Evolutionary conservation across 106 monocot genomes (phyloP).

Genomic region (Phalaenopsis equestris): DNA sequence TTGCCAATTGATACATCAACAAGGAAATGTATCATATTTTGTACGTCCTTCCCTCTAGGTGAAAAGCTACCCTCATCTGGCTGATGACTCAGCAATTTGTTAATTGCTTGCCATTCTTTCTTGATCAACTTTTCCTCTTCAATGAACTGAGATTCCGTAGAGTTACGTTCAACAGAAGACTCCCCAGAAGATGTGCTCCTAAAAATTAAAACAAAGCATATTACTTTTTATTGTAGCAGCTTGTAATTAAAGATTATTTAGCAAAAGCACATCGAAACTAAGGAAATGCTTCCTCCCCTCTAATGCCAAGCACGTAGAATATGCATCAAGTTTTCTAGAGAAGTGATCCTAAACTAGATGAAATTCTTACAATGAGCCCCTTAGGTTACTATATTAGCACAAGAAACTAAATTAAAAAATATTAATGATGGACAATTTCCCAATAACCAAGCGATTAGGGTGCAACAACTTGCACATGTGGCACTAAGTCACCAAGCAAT

Average conservation of each 20-base stretch:
- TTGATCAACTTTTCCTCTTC: constrained; percentile 65
- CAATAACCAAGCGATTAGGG: no score
- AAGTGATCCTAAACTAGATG: neutral
- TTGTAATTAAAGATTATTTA: neutral
- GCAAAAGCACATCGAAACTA: neutral
- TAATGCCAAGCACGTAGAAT: neutral
- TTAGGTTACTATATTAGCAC: no score
- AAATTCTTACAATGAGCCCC: no score
- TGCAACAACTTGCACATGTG: no score
- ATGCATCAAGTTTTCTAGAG: neutral
- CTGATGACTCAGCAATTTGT: constrained; percentile 80
- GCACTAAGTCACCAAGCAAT: no score
- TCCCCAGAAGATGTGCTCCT: constrained; percentile 38
- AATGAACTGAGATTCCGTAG: constrained; percentile 25
- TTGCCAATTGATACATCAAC: constrained; percentile 79
- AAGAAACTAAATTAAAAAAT: no score
- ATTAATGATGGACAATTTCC: no score
- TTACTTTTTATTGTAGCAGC: neutral
- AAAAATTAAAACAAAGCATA: neutral
- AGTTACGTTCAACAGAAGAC: constrained; percentile 24
- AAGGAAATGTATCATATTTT: constrained; percentile 48
- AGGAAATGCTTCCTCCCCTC: neutral
- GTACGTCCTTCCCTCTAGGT: constrained; percentile 43
- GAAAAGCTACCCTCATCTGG: constrained; percentile 44
- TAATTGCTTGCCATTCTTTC: constrained; percentile 91